phyloP scores from a whole-genome alignment of 805 yeast genomes.

The Candida sanyiensis region DNA sequence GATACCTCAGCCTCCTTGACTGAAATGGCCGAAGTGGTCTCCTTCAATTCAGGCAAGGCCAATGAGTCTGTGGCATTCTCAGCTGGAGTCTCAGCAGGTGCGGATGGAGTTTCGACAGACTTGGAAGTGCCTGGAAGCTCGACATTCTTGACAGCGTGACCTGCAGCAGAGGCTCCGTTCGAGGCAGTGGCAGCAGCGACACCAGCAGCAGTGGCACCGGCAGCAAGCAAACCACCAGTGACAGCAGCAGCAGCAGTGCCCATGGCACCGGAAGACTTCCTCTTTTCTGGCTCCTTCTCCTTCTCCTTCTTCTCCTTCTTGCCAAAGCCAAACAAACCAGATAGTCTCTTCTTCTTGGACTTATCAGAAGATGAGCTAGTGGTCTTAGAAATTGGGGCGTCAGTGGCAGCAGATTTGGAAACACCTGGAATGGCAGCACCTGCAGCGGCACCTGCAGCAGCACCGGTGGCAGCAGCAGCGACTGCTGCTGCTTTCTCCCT shows the following conservation, averaged over 20 bases:
- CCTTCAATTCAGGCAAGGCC: slow-evolving; percentile 5
- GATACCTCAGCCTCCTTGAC: slow-evolving; percentile 3
- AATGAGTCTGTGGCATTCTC: slow-evolving; percentile 9
- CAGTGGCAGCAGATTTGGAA: neutral
- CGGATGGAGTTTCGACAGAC: slow-evolving; percentile 11
- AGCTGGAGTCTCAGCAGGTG: slow-evolving; percentile 13
- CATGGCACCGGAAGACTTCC: neutral
- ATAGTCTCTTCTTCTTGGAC: slow-evolving; percentile 10
- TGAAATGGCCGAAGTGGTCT: slow-evolving; percentile 3
- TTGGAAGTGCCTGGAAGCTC: slow-evolving; percentile 1
- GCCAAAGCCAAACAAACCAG: slow-evolving; percentile 7
- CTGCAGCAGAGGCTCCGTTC: slow-evolving; percentile 20
- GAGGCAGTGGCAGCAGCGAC: slow-evolving; percentile 18
- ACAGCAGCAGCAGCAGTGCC: slow-evolving; percentile 6
- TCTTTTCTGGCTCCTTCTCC: too few species aligned
- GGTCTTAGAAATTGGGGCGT: neutral
- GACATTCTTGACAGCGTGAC: slow-evolving; percentile 8
- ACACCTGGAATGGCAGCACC: neutral
- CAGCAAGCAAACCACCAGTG: slow-evolving; percentile 12
- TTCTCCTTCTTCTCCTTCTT: slow-evolving; percentile 7
- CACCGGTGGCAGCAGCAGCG: slow-evolving; percentile 4
- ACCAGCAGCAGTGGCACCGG: slow-evolving; percentile 19
- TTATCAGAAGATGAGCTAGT: neutral
- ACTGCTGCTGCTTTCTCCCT: slow-evolving; percentile 8
- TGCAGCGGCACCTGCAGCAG: slow-evolving; percentile 1